A percentile compares a stretch with the other conserved stretches of the same genome.
Evolutionary conservation across 768 basidiomycete species (phyloP).

Genomic region (Boletales sp.): DNA sequence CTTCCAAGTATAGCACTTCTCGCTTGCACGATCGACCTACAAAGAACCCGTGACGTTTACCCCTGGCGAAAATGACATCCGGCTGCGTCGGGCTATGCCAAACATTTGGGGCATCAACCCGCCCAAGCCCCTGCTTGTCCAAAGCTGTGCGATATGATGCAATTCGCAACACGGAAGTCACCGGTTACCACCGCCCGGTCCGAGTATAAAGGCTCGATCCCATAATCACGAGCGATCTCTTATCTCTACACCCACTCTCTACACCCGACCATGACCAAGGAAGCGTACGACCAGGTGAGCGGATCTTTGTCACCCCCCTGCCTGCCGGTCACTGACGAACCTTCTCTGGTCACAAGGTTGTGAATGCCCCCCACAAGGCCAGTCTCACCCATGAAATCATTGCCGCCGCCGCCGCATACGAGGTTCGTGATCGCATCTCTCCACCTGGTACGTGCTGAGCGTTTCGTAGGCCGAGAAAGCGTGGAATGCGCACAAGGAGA

Average conservation of each 20-base stretch:
- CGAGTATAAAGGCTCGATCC: neutral
- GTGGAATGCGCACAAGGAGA: slow-evolving; percentile 51
- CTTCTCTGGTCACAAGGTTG: slow-evolving; percentile 32
- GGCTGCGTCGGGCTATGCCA: no score
- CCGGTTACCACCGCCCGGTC: neutral
- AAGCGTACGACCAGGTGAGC: slow-evolving; percentile 21
- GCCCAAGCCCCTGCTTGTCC: neutral
- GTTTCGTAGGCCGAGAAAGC: slow-evolving; percentile 55
- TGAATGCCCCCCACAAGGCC: slow-evolving; percentile 52
- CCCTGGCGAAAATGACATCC: no score
- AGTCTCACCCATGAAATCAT: slow-evolving; percentile 62
- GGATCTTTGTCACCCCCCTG: neutral
- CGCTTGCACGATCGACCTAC: no score
- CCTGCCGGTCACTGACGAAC: neutral
- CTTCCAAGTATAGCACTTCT: no score
- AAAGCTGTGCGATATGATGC: neutral
- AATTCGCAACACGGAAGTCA: neutral
- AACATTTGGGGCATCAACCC: neutral
- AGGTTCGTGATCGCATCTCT: slow-evolving; percentile 35
- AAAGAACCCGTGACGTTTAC: no score
- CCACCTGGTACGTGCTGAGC: neutral
- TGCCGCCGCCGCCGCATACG: slow-evolving; percentile 63
- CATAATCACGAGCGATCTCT: neutral
- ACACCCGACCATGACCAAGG: slow-evolving; percentile 11
- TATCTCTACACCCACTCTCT: neutral